Conservation (phyloP, 495 filamentous ascomycete genomes). For the Tetracladium setigerum region DNA sequence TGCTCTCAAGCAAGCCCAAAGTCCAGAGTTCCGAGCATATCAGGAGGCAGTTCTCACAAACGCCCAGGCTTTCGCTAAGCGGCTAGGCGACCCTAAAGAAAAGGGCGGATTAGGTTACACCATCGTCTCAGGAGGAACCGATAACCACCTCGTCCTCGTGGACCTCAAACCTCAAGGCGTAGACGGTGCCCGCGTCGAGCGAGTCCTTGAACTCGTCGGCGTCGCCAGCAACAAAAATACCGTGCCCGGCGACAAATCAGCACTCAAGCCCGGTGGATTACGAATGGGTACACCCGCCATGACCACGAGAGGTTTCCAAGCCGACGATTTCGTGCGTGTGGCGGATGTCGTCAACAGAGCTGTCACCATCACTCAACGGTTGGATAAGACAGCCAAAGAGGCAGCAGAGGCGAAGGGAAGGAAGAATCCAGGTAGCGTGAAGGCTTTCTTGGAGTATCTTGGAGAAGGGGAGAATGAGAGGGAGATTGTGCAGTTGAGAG, state of each 20-base stretch:
- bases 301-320: conserved; percentile 87
- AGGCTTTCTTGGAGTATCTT: conserved; percentile 77
- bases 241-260: conserved; percentile 89
- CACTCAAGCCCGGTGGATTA: conserved; percentile 84
- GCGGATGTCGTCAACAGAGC: conserved; percentile 91
- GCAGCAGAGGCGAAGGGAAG: conserved; percentile 67
- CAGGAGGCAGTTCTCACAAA: conserved; percentile 83
- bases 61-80: conserved; percentile 73
- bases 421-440: conserved; percentile 73
- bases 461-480: conserved; percentile 74
- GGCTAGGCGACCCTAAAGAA: conserved; percentile 62
- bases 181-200: conserved; percentile 90
- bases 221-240: conserved; percentile 99
- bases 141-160: conserved; percentile 94
- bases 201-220: conserved; percentile 86
- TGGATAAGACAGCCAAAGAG: conserved; percentile 74
- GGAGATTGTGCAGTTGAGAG: conserved; percentile 79
- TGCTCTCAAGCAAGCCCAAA: conserved; percentile 87
- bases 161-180: conserved; percentile 87
- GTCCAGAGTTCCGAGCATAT: conserved; percentile 79
- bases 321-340: conserved; percentile 82
- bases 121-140: conserved; percentile 87
- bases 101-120: conserved; percentile 79
- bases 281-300: conserved; percentile 93
- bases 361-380: conserved; percentile 71